Base-by-base conservation (phyloP, 192 early-diverging fungal genomes). In the Pilaira anomala region DNA sequence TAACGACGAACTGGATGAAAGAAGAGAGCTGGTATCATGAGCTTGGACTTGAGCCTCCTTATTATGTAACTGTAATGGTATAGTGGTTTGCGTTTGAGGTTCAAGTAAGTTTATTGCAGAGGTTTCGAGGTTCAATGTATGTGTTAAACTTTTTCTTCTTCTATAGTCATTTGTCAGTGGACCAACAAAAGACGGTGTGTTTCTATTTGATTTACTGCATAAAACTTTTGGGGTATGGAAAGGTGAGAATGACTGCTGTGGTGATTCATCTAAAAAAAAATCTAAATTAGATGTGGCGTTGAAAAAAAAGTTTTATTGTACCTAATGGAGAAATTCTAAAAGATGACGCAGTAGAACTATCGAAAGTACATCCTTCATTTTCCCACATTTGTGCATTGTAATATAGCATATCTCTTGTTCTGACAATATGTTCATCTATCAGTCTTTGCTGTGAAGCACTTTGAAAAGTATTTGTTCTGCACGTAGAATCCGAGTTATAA, bases 381-480 rank as follows among this genome's bases (percentile, higher is more conserved):
- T 55, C 41, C 65, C 65, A 66, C 21, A 59, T 33, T 30, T 66
- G 55, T 6, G 65, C 65, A 19, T 66, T 66, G 3, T 39, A 16
- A 22, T 66, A 18, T 14, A 66, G 45, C 65, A 66, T 66, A 48
- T 66, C 55, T 11, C 16, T 49, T 19, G 56, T 66, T 25, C 42
- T 66, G 22, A 42, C 22, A 25, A 48, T 45, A 59, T 66, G 65
- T 28, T 48, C 33, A 18, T 66, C 46, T 24, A 66, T 66, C 24
- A 18, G 25, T 25, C 29, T 40, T 42, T 60, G 39, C 16, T 42
- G 22, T 22, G 11, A 22, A 26, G 41, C 13, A 5, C 7, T 14
- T 12, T 13, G 19, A 7, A 16, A 16, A n/a, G 16, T 18, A 33
- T 55, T 7, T 16, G 3, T 21, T 9, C 11, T 9, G 3, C 6